Base-by-base conservation (phyloP, 306 rosid species). In the Fagus crenata region DNA sequence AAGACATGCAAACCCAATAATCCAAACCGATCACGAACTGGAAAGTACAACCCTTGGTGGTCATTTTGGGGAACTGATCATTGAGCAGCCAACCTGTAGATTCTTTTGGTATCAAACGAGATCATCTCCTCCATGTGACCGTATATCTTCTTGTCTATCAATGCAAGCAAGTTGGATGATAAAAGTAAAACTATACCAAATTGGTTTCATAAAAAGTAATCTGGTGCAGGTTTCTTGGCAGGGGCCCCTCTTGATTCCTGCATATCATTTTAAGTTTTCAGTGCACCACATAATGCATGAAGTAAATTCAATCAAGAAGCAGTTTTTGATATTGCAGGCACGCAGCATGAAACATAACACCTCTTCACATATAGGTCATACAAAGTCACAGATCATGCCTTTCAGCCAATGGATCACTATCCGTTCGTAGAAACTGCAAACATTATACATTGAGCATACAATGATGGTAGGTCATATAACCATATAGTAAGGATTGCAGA, bases 181-280 rank as follows among this genome's bases (percentile, higher is more conserved):
- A 54, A 32, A 46, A 36, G 74, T 12, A 40, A 72, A 72, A 63
- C 74, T 75, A 58, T 8, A 74, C 68, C 32, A 43, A 70, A 64
- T 31, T 72, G 41, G 9, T 58, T 55, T 93, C 84, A 96, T 46
- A 96, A 83, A 83, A 96, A 96, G 90, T 93, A 96, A 81, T 96
- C 99, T 1, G 99, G 99, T 7, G 98, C 92, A n/a, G 99, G 98
- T 80, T 85, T 96, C 83, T 91, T 96, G 68, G 90, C 91, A 15
- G 90, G 98, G 2, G 93, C 51, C 43, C 98, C 98, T 90, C 98
- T 91, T 75, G 99, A 91, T 74, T 96, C 99, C 99, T 93, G 84
- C 75, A 73, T 74, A 67, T 33, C 41, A 75, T 80, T 28, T 64
- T 28, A 67, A 75, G 61, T 7, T 17, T 69, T 49, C 54, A 81